Base-by-base conservation (phyloP, 108 stramenopile genomes). In the Skeletonema menzelii region DNA sequence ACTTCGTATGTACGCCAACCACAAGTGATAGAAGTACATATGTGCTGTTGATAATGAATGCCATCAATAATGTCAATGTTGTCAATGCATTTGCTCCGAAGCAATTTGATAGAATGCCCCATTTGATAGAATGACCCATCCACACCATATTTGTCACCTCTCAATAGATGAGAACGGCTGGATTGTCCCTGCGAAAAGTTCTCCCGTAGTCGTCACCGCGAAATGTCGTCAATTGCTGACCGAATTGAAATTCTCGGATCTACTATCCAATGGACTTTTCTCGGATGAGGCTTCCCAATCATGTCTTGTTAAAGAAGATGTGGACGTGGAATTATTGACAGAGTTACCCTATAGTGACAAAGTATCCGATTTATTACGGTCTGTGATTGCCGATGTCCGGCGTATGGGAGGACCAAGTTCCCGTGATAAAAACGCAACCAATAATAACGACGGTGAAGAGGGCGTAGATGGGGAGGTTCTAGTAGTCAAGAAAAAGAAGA, bases 161-260 rank as follows among this genome's bases (percentile, higher is more conserved):
- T 63, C 78, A 12, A 56, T 79, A 47, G 57, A 70, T 49, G 19
- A 15, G 53, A 34, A 68, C 47, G 78, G 78, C 28, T 79, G 78
- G 78, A 72, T 79, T 24, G 34, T 72, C 30, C 62, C n/a, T 24
- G 13, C 34, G 7, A n/a, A 8, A 26, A 1, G 0, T 7, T 32
- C 31, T 32, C 7, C 8, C 19, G 0, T 19, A 0, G 49, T 49
- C 27, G 22, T 74, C 42, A 66, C 26, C 10, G 24, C 31, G 5
- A 66, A 56, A 34, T 71, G 70, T 24, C 61, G 47, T 37, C 60
- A 31, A 49, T 46, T 71, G 2, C 47, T 71, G 8, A 19, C 40
- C 3, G 70, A 28, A 53, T 34, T 40, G 30, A 35, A 63, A 24
- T 46, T 63, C 28, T 8, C 11, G 11, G 12, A 35, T 35, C 60